Conservation (phyloP, 495 filamentous ascomycete genomes). For the Cetradonia linearis region DNA sequence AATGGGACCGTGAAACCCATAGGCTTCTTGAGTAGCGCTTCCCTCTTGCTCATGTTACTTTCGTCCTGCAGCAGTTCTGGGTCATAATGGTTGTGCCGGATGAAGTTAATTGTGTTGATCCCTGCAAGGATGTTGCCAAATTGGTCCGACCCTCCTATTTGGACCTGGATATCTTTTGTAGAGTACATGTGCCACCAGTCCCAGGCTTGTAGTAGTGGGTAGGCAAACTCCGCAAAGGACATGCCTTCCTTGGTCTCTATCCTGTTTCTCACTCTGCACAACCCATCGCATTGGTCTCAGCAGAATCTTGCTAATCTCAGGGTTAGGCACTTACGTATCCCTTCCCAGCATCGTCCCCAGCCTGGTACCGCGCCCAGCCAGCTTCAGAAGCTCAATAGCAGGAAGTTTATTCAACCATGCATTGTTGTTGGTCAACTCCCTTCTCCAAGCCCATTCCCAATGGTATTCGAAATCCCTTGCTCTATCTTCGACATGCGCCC, state of each 20-base stretch:
- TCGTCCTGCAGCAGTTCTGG: conserved; percentile 22
- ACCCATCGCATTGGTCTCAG: neutral
- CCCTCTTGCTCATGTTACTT: conserved; percentile 19
- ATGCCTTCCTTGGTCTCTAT: conserved; percentile 77
- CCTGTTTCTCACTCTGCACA: conserved; percentile 63
- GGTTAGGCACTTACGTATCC: conserved; percentile 61
- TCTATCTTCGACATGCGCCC: conserved; percentile 55
- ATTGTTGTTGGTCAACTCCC: conserved; percentile 65
- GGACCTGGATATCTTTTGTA: conserved; percentile 54
- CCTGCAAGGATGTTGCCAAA: conserved; percentile 93
- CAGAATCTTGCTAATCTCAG: neutral
- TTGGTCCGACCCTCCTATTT: conserved; percentile 93
- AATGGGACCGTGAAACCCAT: conserved; percentile 85
- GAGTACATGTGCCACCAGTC: conserved; percentile 84
- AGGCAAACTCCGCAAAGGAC: conserved; percentile 87
- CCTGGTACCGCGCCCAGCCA: conserved; percentile 60
- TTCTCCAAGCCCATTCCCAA: conserved; percentile 50
- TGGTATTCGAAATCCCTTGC: conserved; percentile 51
- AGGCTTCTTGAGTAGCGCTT: conserved; percentile 36
- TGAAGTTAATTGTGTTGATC: conserved; percentile 68
- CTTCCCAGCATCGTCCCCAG: conserved; percentile 78
- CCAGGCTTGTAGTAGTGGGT: conserved; percentile 91
- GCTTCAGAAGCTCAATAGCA: conserved; percentile 59
- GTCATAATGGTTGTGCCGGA: conserved; percentile 46
- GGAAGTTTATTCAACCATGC: conserved; percentile 63